Evolutionary conservation across 805 yeast genomes (phyloP).

Genomic region (Blastobotrys terrestris): DNA sequence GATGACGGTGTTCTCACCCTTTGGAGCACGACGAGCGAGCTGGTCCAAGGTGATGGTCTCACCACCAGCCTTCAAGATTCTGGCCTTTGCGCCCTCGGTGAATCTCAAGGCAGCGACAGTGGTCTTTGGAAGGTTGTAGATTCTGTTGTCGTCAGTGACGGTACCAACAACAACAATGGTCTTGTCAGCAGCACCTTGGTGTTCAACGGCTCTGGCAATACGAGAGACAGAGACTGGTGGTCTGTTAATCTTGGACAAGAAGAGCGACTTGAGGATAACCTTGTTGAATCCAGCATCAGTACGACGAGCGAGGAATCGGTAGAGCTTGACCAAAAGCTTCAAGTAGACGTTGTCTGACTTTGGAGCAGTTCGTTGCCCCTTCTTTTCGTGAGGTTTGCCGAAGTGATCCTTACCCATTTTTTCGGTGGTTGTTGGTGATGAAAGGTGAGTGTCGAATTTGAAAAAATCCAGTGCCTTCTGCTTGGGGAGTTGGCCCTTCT

Average conservation of each 20-base stretch:
- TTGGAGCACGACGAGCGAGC: constrained; percentile 98
- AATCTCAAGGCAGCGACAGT: constrained; percentile 99
- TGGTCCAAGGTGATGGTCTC: constrained; percentile 99
- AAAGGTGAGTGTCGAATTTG: constrained; percentile 4
- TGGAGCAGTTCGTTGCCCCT: constrained; percentile 98
- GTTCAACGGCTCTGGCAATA: constrained; percentile 75
- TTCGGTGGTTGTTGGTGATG: constrained; percentile 7
- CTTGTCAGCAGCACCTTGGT: constrained; percentile 82
- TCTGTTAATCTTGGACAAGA: constrained; percentile 98
- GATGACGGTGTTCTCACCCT: constrained; percentile 97
- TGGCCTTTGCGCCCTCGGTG: constrained; percentile 98
- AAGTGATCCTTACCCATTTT: constrained; percentile 96
- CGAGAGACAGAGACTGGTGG: constrained; percentile 98
- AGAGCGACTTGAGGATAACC: constrained; percentile 87
- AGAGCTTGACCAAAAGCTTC: constrained; percentile 94
- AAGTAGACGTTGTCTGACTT: constrained; percentile 99
- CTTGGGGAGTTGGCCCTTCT: neutral
- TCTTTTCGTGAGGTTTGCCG: constrained; percentile 67
- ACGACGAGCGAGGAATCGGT: constrained; percentile 99
- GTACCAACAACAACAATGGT: constrained; percentile 98
- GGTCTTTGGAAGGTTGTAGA: constrained; percentile 90
- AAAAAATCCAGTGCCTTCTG: neutral
- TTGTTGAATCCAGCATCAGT: constrained; percentile 97
- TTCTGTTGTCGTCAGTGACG: constrained; percentile 96
- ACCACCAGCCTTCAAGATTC: constrained; percentile 98